Conservation (phyloP, 257 asterid species). For the Primulina eburnea region DNA sequence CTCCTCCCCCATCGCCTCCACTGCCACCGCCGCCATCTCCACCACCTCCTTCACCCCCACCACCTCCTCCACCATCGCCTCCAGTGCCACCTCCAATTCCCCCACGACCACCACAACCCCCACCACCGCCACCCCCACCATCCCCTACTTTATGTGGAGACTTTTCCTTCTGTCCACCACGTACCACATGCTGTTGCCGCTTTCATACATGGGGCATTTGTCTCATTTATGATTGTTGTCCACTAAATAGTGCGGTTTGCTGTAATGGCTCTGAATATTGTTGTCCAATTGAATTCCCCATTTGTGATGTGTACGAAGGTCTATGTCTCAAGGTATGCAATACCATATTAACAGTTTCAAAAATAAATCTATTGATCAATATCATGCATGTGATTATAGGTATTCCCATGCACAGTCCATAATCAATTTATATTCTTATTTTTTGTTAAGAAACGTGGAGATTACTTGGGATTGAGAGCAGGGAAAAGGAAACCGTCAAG, state of each 20-base stretch:
- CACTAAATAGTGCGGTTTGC: slow-evolving; percentile 26
- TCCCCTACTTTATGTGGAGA: slow-evolving; percentile 19
- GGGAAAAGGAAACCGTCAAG: slow-evolving; percentile 24
- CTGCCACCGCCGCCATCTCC: not conserved
- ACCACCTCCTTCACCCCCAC: not conserved
- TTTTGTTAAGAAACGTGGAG: slow-evolving; percentile 22
- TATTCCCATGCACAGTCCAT: not conserved
- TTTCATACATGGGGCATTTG: slow-evolving; percentile 14
- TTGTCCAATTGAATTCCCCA: slow-evolving; percentile 34
- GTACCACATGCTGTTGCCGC: slow-evolving; percentile 31
- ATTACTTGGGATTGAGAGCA: slow-evolving; percentile 25
- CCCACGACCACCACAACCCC: not conserved
- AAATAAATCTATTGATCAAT: not conserved
- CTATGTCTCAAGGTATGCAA: slow-evolving; percentile 26
- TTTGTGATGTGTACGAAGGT: slow-evolving; percentile 28
- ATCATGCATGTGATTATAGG: not conserved
- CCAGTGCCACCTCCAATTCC: not conserved
- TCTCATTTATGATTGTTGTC: slow-evolving; percentile 19
- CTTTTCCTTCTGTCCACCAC: slow-evolving; percentile 20
- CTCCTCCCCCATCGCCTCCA: not conserved
- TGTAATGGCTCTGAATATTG: slow-evolving; percentile 26
- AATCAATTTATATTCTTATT: not conserved
- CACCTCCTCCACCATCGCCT: slow-evolving; percentile 19
- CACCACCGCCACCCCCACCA: not conserved
- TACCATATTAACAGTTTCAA: not conserved